Conservation (phyloP, 768 basidiomycete genomes). For the Auriscalpium orientale region DNA sequence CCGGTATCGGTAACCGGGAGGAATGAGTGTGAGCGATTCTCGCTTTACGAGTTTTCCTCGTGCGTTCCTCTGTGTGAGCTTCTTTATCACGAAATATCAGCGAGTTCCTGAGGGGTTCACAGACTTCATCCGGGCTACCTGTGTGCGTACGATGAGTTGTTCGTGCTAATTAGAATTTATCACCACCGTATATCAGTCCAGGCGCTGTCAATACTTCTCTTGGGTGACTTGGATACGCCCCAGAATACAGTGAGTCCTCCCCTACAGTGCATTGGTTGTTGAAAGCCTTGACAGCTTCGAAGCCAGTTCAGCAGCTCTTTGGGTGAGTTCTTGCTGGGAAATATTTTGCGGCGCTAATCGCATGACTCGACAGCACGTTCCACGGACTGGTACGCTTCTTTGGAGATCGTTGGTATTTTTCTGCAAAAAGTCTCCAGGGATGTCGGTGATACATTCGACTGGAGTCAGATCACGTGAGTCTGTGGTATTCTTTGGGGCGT, state of each 20-base stretch:
- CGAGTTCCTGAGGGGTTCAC: not conserved
- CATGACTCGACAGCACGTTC: not conserved
- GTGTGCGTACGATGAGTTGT: constrained; percentile 6
- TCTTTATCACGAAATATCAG: constrained; percentile 65
- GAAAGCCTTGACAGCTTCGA: not conserved
- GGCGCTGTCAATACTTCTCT: constrained; percentile 42
- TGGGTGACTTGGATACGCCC: constrained; percentile 90
- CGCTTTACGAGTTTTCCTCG: constrained; percentile 35
- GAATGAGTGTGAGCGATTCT: constrained; percentile 46
- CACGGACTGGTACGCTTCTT: not conserved
- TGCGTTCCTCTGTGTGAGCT: constrained; percentile 37
- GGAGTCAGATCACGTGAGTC: constrained; percentile 52
- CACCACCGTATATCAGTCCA: not conserved
- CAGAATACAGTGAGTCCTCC: constrained; percentile 35
- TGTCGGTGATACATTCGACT: constrained; percentile 93
- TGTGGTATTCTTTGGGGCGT: too few relatives aligned
- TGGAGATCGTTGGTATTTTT: not conserved
- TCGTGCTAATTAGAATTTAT: constrained; percentile 8
- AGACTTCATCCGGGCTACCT: not conserved
- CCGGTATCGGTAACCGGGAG: constrained; percentile 36
- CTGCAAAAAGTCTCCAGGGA: constrained; percentile 20
- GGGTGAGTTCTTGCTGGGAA: not conserved
- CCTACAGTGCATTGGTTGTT: not conserved
- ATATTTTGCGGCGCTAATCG: too few relatives aligned
- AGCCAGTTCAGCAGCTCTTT: constrained; percentile 1